Conservation (phyloP, 1,139 yeast genomes). For the Taphrina communis region DNA sequence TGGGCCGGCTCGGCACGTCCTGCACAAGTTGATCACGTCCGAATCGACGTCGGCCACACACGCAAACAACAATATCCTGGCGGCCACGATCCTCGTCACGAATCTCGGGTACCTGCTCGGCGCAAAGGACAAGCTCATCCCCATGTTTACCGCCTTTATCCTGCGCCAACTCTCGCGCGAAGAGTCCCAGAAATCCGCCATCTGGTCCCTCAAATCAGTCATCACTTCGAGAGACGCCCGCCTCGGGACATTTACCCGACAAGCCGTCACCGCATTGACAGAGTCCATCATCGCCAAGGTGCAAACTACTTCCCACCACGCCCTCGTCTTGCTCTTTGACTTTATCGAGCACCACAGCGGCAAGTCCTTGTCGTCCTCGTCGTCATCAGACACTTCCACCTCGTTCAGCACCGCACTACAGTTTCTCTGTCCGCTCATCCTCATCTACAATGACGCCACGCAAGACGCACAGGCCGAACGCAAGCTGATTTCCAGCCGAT, state of each 20-base stretch:
- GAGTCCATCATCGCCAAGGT: background rate
- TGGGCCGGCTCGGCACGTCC: slow-evolving; percentile 27
- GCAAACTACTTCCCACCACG: background rate
- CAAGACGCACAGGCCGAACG: slow-evolving; percentile 8
- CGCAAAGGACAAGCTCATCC: slow-evolving; percentile 12
- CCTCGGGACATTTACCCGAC: slow-evolving; percentile 1
- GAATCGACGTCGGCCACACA: slow-evolving; percentile 5
- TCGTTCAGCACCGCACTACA: background rate
- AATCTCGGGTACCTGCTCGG: slow-evolving; percentile 21
- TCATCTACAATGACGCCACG: slow-evolving; percentile 12
- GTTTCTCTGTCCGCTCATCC: slow-evolving; percentile 19
- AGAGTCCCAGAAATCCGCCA: slow-evolving; percentile 14
- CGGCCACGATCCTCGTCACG: slow-evolving; percentile 24
- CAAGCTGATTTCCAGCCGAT: background rate
- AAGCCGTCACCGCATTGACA: slow-evolving; percentile 1
- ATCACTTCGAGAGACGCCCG: slow-evolving; percentile 3
- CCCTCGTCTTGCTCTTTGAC: slow-evolving; percentile 16
- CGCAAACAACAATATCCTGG: slow-evolving; percentile 29
- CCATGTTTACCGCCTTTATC: background rate
- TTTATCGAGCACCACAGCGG: background rate
- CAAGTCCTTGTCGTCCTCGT: too few species aligned
- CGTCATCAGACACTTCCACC: too few species aligned
- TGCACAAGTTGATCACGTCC: slow-evolving; percentile 15
- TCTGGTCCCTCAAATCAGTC: slow-evolving; percentile 18
- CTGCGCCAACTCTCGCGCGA: slow-evolving; percentile 8